Percentiles rank a stretch among this genome's conserved stretches.
These are phyloP conservation scores for Neurospora intermedia DNA, from an alignment of 495 filamentous ascomycete genomes.

Conservation along the genomic window DNA sequence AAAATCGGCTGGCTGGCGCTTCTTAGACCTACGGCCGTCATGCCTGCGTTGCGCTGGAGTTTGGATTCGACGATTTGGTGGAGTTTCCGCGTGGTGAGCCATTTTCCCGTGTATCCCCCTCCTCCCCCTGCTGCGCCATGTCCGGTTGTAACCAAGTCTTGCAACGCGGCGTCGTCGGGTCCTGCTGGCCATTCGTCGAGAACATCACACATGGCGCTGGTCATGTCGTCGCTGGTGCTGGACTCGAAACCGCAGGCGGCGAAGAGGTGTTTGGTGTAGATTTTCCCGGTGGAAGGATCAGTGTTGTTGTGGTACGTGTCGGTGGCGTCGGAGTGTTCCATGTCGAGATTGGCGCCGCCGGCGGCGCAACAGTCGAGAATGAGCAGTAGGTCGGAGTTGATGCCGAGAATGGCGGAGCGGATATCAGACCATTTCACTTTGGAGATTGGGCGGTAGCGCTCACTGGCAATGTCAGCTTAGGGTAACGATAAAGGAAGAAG, in stretches of 20 bases:
- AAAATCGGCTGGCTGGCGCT: conserved; percentile 21
- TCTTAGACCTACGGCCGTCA: conserved; percentile 2
- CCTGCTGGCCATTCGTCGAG: conserved; percentile 11
- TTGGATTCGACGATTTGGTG: conserved; percentile 25
- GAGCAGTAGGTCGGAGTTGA: conserved; percentile 20
- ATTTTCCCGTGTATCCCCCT: not conserved
- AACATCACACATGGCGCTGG: conserved; percentile 21
- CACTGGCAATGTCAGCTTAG: too few relatives aligned
- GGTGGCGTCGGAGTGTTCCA: not conserved
- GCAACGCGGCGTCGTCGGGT: not conserved
- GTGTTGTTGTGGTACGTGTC: conserved; percentile 2
- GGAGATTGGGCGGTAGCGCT: conserved; percentile 22
- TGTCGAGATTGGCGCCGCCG: conserved; percentile 17
- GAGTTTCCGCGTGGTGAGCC: conserved; percentile 21
- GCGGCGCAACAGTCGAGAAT: conserved; percentile 29
- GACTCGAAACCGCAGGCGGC: conserved; percentile 27
- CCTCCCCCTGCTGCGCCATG: not conserved
- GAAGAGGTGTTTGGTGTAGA: conserved; percentile 25
- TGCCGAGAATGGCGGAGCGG: conserved; percentile 15
- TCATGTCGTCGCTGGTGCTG: conserved; percentile 27
- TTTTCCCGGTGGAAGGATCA: not conserved
- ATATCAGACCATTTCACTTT: conserved; percentile 19
- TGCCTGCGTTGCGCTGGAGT: conserved; percentile 14
- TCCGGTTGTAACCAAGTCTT: not conserved
- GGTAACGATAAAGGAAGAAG: too few relatives aligned